Conservation (phyloP, 2,329 filamentous ascomycete genomes). For the Teratosphaeria nubilosa region DNA sequence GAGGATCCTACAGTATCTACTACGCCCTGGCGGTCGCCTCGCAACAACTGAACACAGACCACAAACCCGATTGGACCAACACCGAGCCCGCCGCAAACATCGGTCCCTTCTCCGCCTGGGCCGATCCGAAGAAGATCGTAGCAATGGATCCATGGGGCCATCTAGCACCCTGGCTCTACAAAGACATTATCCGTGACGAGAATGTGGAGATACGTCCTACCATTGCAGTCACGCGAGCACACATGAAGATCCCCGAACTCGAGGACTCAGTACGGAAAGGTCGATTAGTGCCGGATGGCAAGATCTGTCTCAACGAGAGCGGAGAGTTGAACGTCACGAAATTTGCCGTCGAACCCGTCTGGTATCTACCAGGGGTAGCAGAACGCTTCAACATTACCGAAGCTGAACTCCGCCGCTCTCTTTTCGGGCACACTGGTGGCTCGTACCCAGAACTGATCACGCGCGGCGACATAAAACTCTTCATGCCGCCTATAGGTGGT, state of each 20-base stretch:
- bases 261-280: constrained; percentile 77
- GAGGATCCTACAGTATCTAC: constrained; percentile 93
- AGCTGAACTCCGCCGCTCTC: constrained; percentile 68
- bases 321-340: constrained; percentile 93
- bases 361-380: constrained; percentile 53
- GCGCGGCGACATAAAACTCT: constrained; percentile 85
- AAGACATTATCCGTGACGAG: constrained; percentile 65
- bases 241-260: constrained; percentile 94
- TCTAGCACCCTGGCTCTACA: constrained; percentile 72
- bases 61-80: constrained; percentile 69
- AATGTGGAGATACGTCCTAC: constrained; percentile 80
- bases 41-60: constrained; percentile 74
- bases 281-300: constrained; percentile 68
- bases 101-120: constrained; percentile 83
- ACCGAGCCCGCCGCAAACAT: constrained; percentile 87
- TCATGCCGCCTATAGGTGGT: constrained; percentile 89
- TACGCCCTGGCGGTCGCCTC: constrained; percentile 87
- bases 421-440: constrained; percentile 93
- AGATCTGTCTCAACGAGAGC: constrained; percentile 73
- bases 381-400: constrained; percentile 95
- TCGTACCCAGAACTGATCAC: constrained; percentile 97
- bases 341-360: constrained; percentile 86
- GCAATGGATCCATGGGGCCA: constrained; percentile 95
- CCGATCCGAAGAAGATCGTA: constrained; percentile 84
- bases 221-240: constrained; percentile 76